Conservation (phyloP, 371 early-diverging fungal species). For the Zychaea mexicana region DNA sequence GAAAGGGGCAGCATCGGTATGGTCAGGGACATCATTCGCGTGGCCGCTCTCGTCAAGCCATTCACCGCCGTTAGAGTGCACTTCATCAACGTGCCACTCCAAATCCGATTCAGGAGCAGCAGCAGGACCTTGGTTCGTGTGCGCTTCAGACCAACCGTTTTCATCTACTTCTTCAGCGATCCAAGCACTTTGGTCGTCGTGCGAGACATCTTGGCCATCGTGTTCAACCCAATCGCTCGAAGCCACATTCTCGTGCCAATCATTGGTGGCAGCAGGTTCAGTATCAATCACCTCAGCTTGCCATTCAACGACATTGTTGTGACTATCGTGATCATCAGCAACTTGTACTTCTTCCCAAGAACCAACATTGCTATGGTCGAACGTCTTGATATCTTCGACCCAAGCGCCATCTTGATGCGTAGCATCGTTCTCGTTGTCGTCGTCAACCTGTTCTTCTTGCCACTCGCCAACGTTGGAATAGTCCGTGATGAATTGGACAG, state of each 20-base stretch:
- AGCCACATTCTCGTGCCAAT: neutral
- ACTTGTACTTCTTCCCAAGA: neutral
- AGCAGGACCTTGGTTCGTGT: neutral
- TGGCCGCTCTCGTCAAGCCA: conserved; percentile 4
- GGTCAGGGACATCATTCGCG: neutral
- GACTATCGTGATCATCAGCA: neutral
- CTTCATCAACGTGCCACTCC: conserved; percentile 1
- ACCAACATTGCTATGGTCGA: neutral
- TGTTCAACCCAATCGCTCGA: conserved; percentile 7
- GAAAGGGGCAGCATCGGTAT: conserved; percentile 16
- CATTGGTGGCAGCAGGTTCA: neutral
- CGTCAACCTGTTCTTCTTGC: conserved; percentile 25
- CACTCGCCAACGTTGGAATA: conserved; percentile 22
- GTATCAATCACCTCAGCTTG: conserved; percentile 6
- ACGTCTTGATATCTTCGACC: conserved; percentile 2
- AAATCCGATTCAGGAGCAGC: neutral
- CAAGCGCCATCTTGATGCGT: conserved; percentile 8
- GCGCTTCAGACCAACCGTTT: neutral
- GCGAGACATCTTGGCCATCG: neutral
- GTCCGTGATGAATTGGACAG: neutral
- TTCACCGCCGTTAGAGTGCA: neutral
- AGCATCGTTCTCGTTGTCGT: conserved; percentile 16
- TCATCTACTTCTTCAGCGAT: conserved; percentile 16
- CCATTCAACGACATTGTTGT: conserved; percentile 3
- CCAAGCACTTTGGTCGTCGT: conserved; percentile 18